Base-by-base conservation (phyloP, 2,329 filamentous ascomycete species). In the Seiridium unicorne region DNA sequence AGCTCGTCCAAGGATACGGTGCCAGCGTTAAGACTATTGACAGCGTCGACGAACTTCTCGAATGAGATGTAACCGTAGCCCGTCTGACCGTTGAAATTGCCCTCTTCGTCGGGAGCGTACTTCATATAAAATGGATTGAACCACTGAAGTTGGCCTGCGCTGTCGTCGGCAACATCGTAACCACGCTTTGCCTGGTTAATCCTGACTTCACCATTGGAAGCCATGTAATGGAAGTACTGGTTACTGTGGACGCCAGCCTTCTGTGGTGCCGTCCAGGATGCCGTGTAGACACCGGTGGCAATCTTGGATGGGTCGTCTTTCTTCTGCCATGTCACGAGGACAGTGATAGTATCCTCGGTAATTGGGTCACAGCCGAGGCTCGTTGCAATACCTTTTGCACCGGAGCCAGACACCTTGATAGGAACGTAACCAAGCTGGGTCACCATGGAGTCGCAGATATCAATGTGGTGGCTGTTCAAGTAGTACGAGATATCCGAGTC, bases 201-300 rank as follows among this genome's bases (percentile, higher is more conserved):
- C 62, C 91, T 87, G 68, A 97, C 87, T 78, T 97, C 93, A 64
- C 93, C 93, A 60, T 89, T 86, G 62, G 86, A 84, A 3, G 86
- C 93, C 79, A 97, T 89, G 79, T 95, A 97, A 77, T 97, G 93
- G 81, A 97, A 97, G 78, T 97, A 95, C 79, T 97, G 93, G 75
- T 96, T 96, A 48, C 57, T 94, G 78, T 97, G 94, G n/a, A 97
- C 93, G 55, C 94, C 93, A 0, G 93, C 93, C 70, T 89, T 91
- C 73, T 96, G 91, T 10, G 94, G 93, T 5, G 94, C 94, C 1
- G 93, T 97, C 93, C 93, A 97, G 46, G 90, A 94, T 9, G 93
- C 91, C 10, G 94, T 97, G 77, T 96, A 97, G 6, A 97, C 92
- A 59, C 88, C 93, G 1, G 93, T 95, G 9, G 91, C 94, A 59